Conservation (phyloP, 805 yeast genomes). For the Candida ovalis region DNA sequence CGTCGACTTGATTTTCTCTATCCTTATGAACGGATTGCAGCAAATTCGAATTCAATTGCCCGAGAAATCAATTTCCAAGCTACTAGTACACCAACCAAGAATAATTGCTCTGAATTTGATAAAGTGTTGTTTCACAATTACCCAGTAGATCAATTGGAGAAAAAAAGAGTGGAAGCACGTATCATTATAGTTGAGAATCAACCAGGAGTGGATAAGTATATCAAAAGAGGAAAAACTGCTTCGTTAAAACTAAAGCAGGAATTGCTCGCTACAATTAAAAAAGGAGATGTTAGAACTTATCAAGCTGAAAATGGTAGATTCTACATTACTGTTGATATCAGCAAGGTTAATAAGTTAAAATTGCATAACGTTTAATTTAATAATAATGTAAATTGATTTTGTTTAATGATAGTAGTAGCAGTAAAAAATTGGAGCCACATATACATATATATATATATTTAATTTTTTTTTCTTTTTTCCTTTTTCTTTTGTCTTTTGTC, state of each 20-base stretch:
- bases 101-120: background rate
- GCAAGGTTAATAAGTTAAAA: conserved; percentile 10
- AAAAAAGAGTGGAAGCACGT: conserved; percentile 14
- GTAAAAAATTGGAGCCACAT: background rate
- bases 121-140: background rate
- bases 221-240: conserved; percentile 14
- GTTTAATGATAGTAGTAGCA: background rate
- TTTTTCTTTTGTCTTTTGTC: too few species aligned
- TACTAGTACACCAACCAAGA: background rate
- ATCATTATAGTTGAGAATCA: conserved; percentile 22
- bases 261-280: conserved; percentile 16
- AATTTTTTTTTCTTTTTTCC: background rate
- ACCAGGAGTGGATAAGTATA: conserved; percentile 14
- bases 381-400: background rate
- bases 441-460: background rate
- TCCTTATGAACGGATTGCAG: background rate
- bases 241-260: conserved; percentile 17
- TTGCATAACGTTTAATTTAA: background rate
- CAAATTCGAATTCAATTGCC: background rate
- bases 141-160: conserved; percentile 1
- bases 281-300: conserved; percentile 16
- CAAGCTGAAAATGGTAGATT: conserved; percentile 15
- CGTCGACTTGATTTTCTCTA: background rate
- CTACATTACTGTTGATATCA: conserved; percentile 21
- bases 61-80: background rate